Conservation (phyloP, 2,329 filamentous ascomycete species). For the Fusarium graminum region DNA sequence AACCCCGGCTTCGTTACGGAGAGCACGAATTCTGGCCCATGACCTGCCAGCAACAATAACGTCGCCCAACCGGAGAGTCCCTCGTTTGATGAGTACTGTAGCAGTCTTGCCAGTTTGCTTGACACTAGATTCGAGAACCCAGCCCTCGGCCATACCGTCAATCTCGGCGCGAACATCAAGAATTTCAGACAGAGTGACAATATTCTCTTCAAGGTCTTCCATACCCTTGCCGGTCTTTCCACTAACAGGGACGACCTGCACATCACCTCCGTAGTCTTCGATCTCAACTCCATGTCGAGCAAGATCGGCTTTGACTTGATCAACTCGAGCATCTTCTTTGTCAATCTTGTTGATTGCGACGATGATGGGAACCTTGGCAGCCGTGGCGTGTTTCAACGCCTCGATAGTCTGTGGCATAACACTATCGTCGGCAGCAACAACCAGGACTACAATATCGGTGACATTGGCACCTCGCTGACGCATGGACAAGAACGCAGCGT, state of each 20-base stretch:
- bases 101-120: conserved; percentile 88
- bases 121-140: conserved; percentile 91
- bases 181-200: conserved; percentile 86
- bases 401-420: conserved; percentile 98
- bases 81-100: conserved; percentile 88
- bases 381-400: conserved; percentile 91
- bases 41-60: conserved; percentile 88
- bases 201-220: conserved; percentile 90
- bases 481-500: conserved; percentile 96
- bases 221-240: conserved; percentile 96
- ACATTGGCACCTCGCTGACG: conserved; percentile 94
- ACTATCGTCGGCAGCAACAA: conserved; percentile 96
- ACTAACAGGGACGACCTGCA: conserved; percentile 90
- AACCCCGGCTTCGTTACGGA: conserved; percentile 86
- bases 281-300: conserved; percentile 87
- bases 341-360: conserved; percentile 99
- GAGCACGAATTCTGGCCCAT: conserved; percentile 85
- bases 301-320: conserved; percentile 90
- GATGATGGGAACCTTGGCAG: conserved; percentile 91
- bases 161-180: conserved; percentile 87
- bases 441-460: conserved; percentile 95
- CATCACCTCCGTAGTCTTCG: conserved; percentile 94
- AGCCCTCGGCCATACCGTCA: conserved; percentile 86
- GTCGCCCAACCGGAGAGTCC: conserved; percentile 84
- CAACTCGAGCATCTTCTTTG: conserved; percentile 83